Conservation (phyloP, 352 stramenopile species). For the Plasmopara halstedii region DNA sequence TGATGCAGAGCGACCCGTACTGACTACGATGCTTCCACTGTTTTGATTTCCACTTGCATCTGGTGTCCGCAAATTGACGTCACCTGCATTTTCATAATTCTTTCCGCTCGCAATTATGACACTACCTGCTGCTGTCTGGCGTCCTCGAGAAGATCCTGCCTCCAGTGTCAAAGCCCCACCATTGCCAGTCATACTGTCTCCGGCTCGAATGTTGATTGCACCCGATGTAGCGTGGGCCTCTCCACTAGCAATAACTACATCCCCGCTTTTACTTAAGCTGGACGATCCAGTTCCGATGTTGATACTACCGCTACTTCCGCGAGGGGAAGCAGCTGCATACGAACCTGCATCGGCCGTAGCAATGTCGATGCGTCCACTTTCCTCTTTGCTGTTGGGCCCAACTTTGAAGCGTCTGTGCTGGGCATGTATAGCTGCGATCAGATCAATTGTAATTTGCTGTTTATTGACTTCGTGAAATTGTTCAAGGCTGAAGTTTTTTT, state of each 20-base stretch:
- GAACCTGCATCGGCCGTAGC: constrained; percentile 35
- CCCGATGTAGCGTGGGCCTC: constrained; percentile 17
- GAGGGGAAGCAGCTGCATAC: constrained; percentile 27
- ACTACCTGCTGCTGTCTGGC: constrained; percentile 15
- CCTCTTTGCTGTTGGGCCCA: constrained; percentile 30
- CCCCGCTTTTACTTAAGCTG: constrained; percentile 22
- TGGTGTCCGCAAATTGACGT: constrained; percentile 17
- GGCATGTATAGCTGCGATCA: constrained; percentile 85
- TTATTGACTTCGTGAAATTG: constrained; percentile 94
- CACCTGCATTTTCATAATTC: constrained; percentile 15
- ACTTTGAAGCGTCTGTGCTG: constrained; percentile 65
- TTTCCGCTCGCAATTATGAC: constrained; percentile 25
- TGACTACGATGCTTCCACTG: constrained; percentile 23
- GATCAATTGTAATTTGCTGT: constrained; percentile 85
- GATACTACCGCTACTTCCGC: constrained; percentile 26
- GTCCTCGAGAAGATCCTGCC: constrained; percentile 29
- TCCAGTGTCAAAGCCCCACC: constrained; percentile 31
- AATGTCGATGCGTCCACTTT: constrained; percentile 41
- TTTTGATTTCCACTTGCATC: constrained; percentile 20
- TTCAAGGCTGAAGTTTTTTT: constrained; percentile 85
- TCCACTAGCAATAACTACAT: constrained; percentile 27
- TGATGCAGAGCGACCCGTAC: constrained; percentile 19
- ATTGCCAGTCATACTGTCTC: constrained; percentile 21
- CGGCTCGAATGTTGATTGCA: constrained; percentile 22
- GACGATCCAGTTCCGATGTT: constrained; percentile 29